Conservation (phyloP, 257 asterid genomes). For the Solanum appendiculatum region DNA sequence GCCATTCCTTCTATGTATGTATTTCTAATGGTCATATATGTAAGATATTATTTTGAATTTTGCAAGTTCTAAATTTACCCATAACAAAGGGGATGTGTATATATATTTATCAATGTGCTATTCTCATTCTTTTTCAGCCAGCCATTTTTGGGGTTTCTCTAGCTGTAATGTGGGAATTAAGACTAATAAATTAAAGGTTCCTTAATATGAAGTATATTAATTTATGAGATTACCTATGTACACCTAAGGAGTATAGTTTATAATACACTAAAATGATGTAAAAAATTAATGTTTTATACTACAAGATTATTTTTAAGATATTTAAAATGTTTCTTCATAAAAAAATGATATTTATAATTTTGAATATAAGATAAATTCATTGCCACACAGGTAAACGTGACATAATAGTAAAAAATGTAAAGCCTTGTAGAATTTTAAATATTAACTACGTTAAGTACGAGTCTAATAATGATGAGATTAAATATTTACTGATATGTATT, state of each 20-base stretch:
- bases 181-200: background rate
- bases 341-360: background rate
- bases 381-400: too few species aligned
- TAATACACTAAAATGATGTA: background rate
- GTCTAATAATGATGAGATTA: too few species aligned
- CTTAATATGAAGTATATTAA: background rate
- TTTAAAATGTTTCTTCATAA: background rate
- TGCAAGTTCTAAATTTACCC: background rate
- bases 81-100: background rate
- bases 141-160: background rate
- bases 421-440: too few species aligned
- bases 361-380: background rate
- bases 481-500: too few species aligned
- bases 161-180: background rate
- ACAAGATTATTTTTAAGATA: background rate
- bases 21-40: background rate
- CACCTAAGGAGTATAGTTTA: background rate
- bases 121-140: background rate
- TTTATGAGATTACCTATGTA: background rate
- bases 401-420: too few species aligned
- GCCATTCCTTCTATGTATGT: background rate
- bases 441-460: too few species aligned
- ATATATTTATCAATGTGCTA: background rate
- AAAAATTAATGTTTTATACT: background rate
- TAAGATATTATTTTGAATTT: background rate